Conservation (phyloP, 164 flowering plant genomes). For the Vitis rupestris region DNA sequence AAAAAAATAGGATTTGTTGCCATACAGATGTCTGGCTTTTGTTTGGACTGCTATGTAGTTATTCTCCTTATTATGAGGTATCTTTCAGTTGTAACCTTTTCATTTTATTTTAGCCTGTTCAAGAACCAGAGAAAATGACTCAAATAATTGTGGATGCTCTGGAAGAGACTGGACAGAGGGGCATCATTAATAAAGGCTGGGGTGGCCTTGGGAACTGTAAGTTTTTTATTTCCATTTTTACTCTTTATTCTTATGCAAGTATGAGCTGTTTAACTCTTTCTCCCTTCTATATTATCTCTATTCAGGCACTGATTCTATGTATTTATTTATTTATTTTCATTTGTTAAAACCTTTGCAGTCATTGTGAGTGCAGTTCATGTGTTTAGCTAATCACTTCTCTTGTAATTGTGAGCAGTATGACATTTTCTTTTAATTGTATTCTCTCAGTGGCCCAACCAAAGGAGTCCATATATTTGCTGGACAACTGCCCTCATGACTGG, state of each 20-base stretch:
- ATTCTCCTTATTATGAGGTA: too few relatives aligned
- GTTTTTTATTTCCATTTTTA: constrained; percentile 26
- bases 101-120: constrained; percentile 69
- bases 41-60: too few relatives aligned
- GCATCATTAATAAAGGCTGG: constrained; percentile 98
- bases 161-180: constrained; percentile 84
- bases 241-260: background rate
- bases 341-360: background rate
- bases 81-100: background rate
- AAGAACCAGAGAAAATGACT: constrained; percentile 97
- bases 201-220: constrained; percentile 97
- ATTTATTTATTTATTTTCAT: constrained; percentile 1
- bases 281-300: constrained; percentile 4
- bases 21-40: too few relatives aligned
- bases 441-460: constrained; percentile 80
- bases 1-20: too few relatives aligned
- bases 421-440: background rate
- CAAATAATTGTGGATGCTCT: constrained; percentile 86
- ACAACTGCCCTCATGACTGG: constrained; percentile 98
- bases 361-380: too few relatives aligned
- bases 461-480: constrained; percentile 74
- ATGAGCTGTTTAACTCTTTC: background rate
- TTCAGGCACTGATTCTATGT: background rate
- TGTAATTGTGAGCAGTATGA: too few relatives aligned
- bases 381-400: too few relatives aligned